Base-by-base conservation (phyloP, 2,329 filamentous ascomycete genomes). In the Fusarium sp. region DNA sequence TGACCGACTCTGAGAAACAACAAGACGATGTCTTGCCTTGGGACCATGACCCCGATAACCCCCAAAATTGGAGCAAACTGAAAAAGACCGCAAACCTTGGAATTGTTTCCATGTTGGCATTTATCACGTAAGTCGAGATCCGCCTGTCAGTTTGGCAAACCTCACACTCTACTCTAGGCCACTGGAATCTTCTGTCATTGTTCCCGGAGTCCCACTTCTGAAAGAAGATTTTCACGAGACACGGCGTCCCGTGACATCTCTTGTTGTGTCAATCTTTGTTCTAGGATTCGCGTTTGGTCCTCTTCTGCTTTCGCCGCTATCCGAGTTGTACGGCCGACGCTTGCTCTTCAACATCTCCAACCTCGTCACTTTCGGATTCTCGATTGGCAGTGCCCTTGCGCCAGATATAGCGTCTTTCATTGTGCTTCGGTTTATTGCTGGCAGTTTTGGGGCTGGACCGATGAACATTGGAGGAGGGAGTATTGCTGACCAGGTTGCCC, bases 211-310 rank as follows among this genome's bases (percentile, higher is more conserved):
- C 16, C 59, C 65, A 1, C 65, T 70, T 31, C 29, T 70, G 2
- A 69, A 64, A 47, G n/a, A 64, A 2, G 67, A 69, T 18, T 47
- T 70, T 14, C 16, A 45, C 6, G 67, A 70, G 24, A 69, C 35
- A 0, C 22, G 62, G 18, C 38, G 56, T 20, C 40, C 82, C 1
- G 62, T 70, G 80, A 50, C 50, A 9, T 69, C 64, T 1, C 67
- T 69, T 1, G 57, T 69, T 9, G 57, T 69, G 0, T 71, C 40
- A 0, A 71, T 71, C 2, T 71, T 70, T 62, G 67, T 67, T 22
- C 50, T 71, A 0, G 67, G 69, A 1, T 70, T 70, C 0, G 67
- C 62, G 0, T 71, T 71, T n/a, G 69, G 67, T 0, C 69, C 69
- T 7, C 5, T 71, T 0, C 27, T 71, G 11, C n/a, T 61, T 3